Evolutionary conservation across 2,329 filamentous ascomycete species (phyloP), one percentile per base, ranked within the genome.

Genomic region (Fusarium odoratissimum): DNA sequence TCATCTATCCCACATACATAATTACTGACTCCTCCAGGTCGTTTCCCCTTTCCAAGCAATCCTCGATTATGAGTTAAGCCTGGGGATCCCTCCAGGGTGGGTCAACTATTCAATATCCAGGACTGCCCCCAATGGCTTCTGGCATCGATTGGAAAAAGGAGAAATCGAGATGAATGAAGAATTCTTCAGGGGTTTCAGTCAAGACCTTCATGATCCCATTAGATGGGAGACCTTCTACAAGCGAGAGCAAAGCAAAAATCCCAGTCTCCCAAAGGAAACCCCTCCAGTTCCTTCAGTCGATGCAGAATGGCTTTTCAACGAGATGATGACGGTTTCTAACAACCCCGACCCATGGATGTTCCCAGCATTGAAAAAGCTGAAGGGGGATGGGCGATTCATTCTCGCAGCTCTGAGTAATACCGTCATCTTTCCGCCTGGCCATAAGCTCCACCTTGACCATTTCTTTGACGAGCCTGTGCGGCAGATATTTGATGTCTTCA

Each of bases 41-140:
- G 86, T 92, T 30, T 98, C 95, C 2, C 96, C 96, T 14, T 95
- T 99, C 78, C 94, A 97, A 84, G 91, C 93, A 5, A 98, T 99
- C 77, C 87, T 97, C 63, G 92, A 97, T 83, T 98, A 98, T 81
- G 96, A 98, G 80, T 84, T 91, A 60, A 85, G 88, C 67, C 86
- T 93, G 63, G 87, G 87, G 44, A 95, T 98, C 55, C 95, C 95
- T 2, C 87, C 91, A 7, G 95, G 95, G 78, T 98, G 95, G 91
- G 88, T 98, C 76, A 98, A 98, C 85, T 92, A 92, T 83, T 93
- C 93, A 75, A 96, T 98, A 79, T 94, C 94, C 58, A 89, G 89
- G 76, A 91, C 92, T 6, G 90, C 91, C 0, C 95, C 94, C 5
- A 83, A 91, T 73, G 96, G 96, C 44, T 92, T 90, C 79, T 98